Base-by-base conservation (phyloP, 768 basidiomycete species). In the Leucosporidium creatinivorum region DNA sequence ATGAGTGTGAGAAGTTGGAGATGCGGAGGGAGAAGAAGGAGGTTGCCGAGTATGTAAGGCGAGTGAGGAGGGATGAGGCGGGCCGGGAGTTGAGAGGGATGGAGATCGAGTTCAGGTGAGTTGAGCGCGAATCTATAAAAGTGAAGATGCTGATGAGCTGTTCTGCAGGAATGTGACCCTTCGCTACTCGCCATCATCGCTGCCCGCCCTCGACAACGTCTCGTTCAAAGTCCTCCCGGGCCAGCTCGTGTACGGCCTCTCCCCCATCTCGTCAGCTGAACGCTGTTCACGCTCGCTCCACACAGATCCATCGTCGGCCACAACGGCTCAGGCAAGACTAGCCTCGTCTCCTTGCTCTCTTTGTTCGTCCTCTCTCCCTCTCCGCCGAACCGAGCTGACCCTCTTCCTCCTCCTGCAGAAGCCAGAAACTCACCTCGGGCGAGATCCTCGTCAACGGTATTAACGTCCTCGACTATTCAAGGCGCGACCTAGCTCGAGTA, bases 91-190 rank as follows among this genome's bases (percentile, higher is more conserved):
- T 17, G 28, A n/a, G 18, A 23, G 67, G 67, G 26, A 64, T 68
- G 67, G 57, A 65, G 47, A 58, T 68, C 30, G 67, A 68, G 56
- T 68, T 68, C 48, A 59, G 26, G 62, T 36, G 62, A 51, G 67
- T 58, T 10, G 55, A 52, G 33, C 33, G 33, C 33, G 33, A 33
- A 4, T 33, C 33, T 33, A 4, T 33, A 10, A 33, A 10, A 4
- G 33, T 33, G 33, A 4, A 33, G 33, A 33, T 33, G 33, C 33
- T 33, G 33, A 33, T 33, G 4, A 10, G 33, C 10, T 4, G 10
- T 10, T 33, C 10, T 8, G 18, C 61, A 61, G 48, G 47, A 23
- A 54, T 8, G 49, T 54, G 26, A 39, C 50, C 1, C 21, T 54
- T 10, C 23, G 17, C 9, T 51, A 62, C 25, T 28, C 49, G 18